These are phyloP conservation scores for Kondoa subrosea DNA, from an alignment of 768 basidiomycete genomes.

Conservation along the genomic window DNA sequence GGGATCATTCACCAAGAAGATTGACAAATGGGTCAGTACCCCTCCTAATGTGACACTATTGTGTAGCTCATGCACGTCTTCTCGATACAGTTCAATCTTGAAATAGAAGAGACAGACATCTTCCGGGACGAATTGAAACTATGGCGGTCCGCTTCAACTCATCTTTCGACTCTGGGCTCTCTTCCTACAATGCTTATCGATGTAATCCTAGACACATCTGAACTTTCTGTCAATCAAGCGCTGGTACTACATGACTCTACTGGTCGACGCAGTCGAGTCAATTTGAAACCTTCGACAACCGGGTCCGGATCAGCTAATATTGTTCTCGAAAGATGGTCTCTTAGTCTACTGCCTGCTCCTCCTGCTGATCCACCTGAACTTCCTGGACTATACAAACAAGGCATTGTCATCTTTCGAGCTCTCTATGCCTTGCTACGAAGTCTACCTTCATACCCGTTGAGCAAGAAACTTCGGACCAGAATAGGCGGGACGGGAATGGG, in stretches of 20 bases:
- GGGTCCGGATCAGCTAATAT: constrained; percentile 13
- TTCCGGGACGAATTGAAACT: constrained; percentile 24
- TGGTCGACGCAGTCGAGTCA: constrained; percentile 17
- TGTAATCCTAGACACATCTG: constrained; percentile 23
- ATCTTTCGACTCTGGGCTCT: constrained; percentile 3
- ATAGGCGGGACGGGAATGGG: constrained; percentile 12
- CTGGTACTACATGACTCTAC: constrained; percentile 24
- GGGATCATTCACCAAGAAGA: constrained; percentile 2
- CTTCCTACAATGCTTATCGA: constrained; percentile 23
- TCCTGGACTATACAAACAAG: constrained; percentile 26
- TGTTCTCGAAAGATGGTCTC: constrained; percentile 21
- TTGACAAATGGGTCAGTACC: constrained; percentile 24
- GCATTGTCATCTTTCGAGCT: constrained; percentile 25
- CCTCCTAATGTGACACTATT: neutral
- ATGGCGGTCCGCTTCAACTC: constrained; percentile 22
- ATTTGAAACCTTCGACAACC: neutral
- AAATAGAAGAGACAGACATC: constrained; percentile 23
- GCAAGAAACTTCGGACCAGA: constrained; percentile 11
- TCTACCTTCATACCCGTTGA: constrained; percentile 16
- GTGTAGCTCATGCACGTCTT: neutral
- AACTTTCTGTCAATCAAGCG: constrained; percentile 24
- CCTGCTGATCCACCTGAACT: constrained; percentile 17
- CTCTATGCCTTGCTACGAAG: constrained; percentile 22
- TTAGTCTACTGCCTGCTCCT: constrained; percentile 9
- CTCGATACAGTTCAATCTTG: constrained; percentile 29